Base-by-base conservation (phyloP, 495 filamentous ascomycete species). In the Penicillium psychrofluorescens region DNA sequence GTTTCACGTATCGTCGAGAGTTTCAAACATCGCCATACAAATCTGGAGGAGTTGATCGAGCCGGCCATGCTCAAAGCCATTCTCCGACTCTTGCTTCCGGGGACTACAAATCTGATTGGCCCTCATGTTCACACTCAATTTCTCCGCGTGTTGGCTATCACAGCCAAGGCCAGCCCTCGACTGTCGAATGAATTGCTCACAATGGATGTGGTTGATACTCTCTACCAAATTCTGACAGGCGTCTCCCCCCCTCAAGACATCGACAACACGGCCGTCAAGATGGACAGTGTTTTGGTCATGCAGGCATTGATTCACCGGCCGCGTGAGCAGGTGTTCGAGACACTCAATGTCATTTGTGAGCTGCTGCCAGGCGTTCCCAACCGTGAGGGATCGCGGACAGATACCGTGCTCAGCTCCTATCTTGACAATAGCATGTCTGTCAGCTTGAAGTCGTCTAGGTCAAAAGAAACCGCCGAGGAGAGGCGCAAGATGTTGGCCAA, bases 251-350 rank as follows among this genome's bases (percentile, higher is more conserved):
- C 92, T 15, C 78, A 71, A 51, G 85, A 85, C 35, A 76, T 75
- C 6, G 87, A 94, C 12, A 85, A 91, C 58, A 75, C 87, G 29
- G 85, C 86, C n/a, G 67, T 79, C 35, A 95, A 92, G 65, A 89
- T 96, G 57, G 91, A 97, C 66, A 95, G 87, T 58, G 91, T 97
- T 27, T 80, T 99, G 38, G 90, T 97, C 63, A 97, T 99, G 94
- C 92, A 99, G 59, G 90, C 92, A 29, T 67, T 99, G 53, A 95
- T 99, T 42, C 94, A 97, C 57, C 80, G 90, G 30, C 92, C 92
- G n/a, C 80, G 89, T 36, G 92, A 99, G 55, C 94, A 97, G 61
- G 84, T 99, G 22, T 90, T 88, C 54, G 94, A 99, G 70, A 95
- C 94, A 5, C 78, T 99, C 44, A 96, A 95, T 62, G 90, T 99